Percentiles rank a stretch among this genome's conserved stretches.
Evolutionary conservation across 2,329 filamentous ascomycete species (phyloP).

Genomic region (Curvularia verruculosa): DNA sequence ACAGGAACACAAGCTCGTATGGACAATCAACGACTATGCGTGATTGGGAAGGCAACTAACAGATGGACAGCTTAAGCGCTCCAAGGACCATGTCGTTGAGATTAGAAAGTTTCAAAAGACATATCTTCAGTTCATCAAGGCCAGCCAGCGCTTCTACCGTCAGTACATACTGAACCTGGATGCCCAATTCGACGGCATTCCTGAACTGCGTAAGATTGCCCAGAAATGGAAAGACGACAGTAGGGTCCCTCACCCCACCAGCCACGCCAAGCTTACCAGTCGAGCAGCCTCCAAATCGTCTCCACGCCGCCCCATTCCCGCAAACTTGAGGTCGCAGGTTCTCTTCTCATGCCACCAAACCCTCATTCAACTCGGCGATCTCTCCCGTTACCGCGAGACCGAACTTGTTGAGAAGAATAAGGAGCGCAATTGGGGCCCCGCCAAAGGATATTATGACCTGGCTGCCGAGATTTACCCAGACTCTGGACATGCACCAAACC

Average conservation of each 20-base stretch:
- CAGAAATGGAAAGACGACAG: constrained; percentile 48
- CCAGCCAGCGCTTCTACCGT: constrained; percentile 86
- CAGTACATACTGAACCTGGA: constrained; percentile 81
- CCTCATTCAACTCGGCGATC: constrained; percentile 84
- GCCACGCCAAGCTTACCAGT: constrained; percentile 44
- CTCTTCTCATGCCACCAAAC: constrained; percentile 79
- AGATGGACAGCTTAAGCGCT: constrained; percentile 52
- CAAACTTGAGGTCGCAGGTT: constrained; percentile 64
- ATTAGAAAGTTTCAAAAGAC: constrained; percentile 80
- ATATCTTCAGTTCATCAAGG: constrained; percentile 85
- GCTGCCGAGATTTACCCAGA: constrained; percentile 79
- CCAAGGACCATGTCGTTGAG: constrained; percentile 63
- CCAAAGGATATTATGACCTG: constrained; percentile 82
- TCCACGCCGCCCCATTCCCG: constrained; percentile 47
- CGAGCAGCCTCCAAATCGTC: constrained; percentile 40
- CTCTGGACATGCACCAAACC: constrained; percentile 84
- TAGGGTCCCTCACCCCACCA: constrained; percentile 17
- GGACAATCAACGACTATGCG: neutral
- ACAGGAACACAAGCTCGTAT: constrained; percentile 55
- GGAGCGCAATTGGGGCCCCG: constrained; percentile 76
- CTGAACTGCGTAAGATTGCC: constrained; percentile 65
- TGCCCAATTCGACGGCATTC: constrained; percentile 61
- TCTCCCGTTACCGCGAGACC: constrained; percentile 81
- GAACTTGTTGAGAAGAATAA: constrained; percentile 72
- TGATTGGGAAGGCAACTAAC: constrained; percentile 12